These are phyloP conservation scores for Chernovozyma sophiae-reginae DNA, from an alignment of 1,139 yeast genomes.

Conservation along the genomic window DNA sequence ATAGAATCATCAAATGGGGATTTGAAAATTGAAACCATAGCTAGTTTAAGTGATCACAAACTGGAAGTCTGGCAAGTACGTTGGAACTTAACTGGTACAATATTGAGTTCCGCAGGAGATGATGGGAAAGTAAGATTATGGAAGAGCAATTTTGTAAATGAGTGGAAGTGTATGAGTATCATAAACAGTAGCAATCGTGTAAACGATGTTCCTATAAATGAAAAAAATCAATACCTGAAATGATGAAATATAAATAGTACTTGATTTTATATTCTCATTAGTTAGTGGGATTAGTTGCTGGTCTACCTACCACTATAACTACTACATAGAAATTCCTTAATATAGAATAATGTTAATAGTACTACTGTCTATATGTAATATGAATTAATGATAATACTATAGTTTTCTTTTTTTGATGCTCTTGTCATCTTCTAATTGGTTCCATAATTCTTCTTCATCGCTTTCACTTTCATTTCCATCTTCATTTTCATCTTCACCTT, in stretches of 20 bases:
- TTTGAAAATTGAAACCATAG: conserved; percentile 34
- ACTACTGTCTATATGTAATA: neutral
- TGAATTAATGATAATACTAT: neutral
- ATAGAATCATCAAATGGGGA: conserved; percentile 36
- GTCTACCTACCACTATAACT: no score
- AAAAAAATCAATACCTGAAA: neutral
- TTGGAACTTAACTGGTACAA: conserved; percentile 93
- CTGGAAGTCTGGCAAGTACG: conserved; percentile 95
- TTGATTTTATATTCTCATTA: no score
- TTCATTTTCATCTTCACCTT: conserved; percentile 21
- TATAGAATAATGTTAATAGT: neutral
- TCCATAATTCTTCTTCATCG: conserved; percentile 40
- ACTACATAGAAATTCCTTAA: no score
- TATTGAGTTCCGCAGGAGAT: conserved; percentile 90
- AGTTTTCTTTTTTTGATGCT: conserved; percentile 19
- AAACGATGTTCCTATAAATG: neutral
- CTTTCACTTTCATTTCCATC: conserved; percentile 13
- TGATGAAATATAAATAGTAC: neutral
- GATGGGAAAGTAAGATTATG: conserved; percentile 90
- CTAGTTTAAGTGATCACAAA: conserved; percentile 61
- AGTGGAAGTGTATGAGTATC: conserved; percentile 90
- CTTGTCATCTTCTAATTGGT: conserved; percentile 25
- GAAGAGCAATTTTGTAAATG: conserved; percentile 83
- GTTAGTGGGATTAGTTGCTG: no score
- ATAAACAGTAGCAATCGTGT: conserved; percentile 59